phyloP scores from a whole-genome alignment of 148 eudicot species.

The Vaccinium macrocarpon region DNA sequence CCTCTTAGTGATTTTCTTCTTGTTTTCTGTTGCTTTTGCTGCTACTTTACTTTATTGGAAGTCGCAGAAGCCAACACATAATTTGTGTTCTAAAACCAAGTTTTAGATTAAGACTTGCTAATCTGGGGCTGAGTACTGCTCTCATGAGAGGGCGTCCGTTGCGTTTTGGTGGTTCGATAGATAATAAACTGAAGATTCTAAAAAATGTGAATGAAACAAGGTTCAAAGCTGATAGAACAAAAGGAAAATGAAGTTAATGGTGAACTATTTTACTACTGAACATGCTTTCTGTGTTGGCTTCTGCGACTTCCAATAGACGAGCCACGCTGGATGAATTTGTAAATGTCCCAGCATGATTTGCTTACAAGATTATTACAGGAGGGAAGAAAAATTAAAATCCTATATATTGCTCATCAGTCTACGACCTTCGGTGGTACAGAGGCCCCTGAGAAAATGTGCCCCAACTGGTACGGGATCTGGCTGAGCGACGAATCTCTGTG shows the following conservation, averaged over 20 bases:
- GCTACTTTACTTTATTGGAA: no score
- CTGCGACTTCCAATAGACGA: neutral
- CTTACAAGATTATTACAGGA: neutral
- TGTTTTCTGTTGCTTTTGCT: no score
- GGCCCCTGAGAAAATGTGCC: conserved; percentile 51
- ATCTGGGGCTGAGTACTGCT: neutral
- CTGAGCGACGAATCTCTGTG: conserved; percentile 42
- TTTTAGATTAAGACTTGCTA: neutral
- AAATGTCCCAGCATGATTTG: neutral
- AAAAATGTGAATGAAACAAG: neutral
- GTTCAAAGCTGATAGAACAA: neutral
- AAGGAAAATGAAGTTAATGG: neutral
- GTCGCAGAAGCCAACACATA: no score
- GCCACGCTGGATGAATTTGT: neutral
- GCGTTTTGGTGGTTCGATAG: neutral
- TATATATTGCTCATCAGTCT: conserved; percentile 51
- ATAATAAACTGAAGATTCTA: neutral
- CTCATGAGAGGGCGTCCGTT: neutral
- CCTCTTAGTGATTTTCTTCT: no score
- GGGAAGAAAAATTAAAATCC: conserved; percentile 16
- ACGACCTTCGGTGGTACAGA: conserved; percentile 52
- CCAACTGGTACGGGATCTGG: conserved; percentile 42
- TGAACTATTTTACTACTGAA: neutral
- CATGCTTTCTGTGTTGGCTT: neutral
- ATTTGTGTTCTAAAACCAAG: neutral